Percentiles rank a stretch among this genome's conserved stretches.
phyloP scores from a whole-genome alignment of 495 filamentous ascomycete genomes.

The Platismatia glauca region DNA sequence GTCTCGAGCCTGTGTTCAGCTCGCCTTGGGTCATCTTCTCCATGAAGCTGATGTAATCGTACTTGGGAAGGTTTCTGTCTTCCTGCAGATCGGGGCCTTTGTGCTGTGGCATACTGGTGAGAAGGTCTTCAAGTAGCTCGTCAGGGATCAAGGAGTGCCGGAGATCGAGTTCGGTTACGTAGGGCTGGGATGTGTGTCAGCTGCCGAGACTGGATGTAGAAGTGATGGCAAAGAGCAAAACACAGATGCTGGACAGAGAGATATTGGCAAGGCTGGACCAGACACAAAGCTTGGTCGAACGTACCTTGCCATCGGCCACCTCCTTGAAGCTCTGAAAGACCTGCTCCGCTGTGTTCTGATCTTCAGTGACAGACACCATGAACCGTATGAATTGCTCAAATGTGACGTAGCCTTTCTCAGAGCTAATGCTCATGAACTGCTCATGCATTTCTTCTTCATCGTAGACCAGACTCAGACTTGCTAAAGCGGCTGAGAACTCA shows the following conservation, averaged over 20 bases:
- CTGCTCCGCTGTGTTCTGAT: constrained; percentile 96
- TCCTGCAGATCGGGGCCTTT: constrained; percentile 68
- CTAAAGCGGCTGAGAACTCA: constrained; percentile 90
- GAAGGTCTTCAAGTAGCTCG: constrained; percentile 85
- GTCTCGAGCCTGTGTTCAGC: neutral
- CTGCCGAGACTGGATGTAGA: neutral
- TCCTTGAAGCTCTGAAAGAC: constrained; percentile 95
- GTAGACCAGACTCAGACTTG: constrained; percentile 86
- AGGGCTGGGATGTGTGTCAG: constrained; percentile 46
- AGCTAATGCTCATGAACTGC: constrained; percentile 75
- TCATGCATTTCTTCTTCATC: constrained; percentile 95
- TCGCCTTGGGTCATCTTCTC: constrained; percentile 51
- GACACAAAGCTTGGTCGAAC: constrained; percentile 16
- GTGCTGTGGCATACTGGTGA: constrained; percentile 75
- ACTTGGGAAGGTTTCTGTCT: constrained; percentile 70
- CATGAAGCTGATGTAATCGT: constrained; percentile 92
- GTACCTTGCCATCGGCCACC: constrained; percentile 89
- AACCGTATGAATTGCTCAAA: constrained; percentile 99
- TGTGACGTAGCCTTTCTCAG: constrained; percentile 62
- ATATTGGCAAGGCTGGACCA: neutral
- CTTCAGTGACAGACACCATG: constrained; percentile 97
- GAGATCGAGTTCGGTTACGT: constrained; percentile 95
- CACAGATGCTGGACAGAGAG: neutral
- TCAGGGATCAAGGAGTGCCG: constrained; percentile 90
- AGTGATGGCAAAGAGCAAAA: neutral